Evolutionary conservation across 345 rosid species (phyloP), one percentile per base, ranked within the genome.

Genomic region (Cardamine occulta): DNA sequence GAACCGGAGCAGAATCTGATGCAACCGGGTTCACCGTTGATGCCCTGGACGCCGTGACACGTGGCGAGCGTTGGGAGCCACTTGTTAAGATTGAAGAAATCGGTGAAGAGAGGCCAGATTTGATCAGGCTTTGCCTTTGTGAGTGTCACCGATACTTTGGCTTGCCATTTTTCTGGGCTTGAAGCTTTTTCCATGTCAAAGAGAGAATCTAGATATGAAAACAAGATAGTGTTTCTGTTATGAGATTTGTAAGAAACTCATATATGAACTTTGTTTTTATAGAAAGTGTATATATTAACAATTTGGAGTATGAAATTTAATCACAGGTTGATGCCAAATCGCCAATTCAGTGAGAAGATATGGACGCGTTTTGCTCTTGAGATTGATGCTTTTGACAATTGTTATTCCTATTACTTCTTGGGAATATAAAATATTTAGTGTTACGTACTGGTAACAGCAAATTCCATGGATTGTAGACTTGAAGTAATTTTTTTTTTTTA

Each of bases 1-100:
- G 74, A 85, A 40, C 87, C 81, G 1, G 80, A 37, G 40, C 88
- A 80, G 81, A 81, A 86, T 23, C 90, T 70, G 47, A 84, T 52
- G 80, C 93, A 86, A 9, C 90, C 93, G 2, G 73, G 82, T 81
- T 87, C 83, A 19, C 95, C 84, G 72, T 86, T 88, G 74, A 44
- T 64, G 57, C 89, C 92, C 11, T 80, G 74, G 81, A 85, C 48
- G 35, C 91, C 89, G 7, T 72, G 61, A 76, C 89, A 84, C 19
- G 78, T 63, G 47, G 80, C 56, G 0, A 83, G 74, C 17, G 74
- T 40, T 6, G 83, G 85, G 19, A 76, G 77, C 82, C 83, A 92
- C 31, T 81, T 85, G 79, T 85, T 75, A 21, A 87, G 56, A 78
- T 81, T 82, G 59, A 85, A 93, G 80, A 90, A 90, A 35, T 90